Evolutionary conservation across 225 moss, liverwort and hornwort genomes (phyloP), one percentile per base, ranked within the genome.

Genomic region (Physcomitrium patens): DNA sequence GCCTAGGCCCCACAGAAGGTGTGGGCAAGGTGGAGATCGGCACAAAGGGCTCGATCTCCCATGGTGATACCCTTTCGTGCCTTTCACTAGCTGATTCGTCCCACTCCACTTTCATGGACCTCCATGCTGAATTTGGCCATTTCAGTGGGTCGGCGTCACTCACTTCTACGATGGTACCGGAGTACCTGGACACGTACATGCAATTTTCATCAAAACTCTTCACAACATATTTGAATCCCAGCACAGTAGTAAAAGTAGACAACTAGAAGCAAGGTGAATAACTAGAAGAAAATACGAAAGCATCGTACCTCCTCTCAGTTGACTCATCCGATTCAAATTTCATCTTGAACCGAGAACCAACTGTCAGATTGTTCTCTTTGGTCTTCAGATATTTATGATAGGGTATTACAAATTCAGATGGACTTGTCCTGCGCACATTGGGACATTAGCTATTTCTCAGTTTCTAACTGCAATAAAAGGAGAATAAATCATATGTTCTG

Each of bases 321-420:
- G 92, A 78, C 11, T 96, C 96, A 23, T 96, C 96, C 7, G 92
- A 81, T 68, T 91, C 93, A 22, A 88, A 87, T 17, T 79, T 84
- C 83, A 86, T 89, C 48, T 90, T 87, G 47, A 84, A 89, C 10
- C 92, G 90, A 24, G 84, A 87, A 1, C 93, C 92, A 1, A 85
- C 72, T 2, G 81, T 55, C 17, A 90, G 84, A n/a, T 67, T 85
- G 47, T 81, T 92, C 63, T 80, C 77, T 60, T 58, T 13, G 0
- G 96, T 81, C 27, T 81, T 86, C 52, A 85, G 7, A 22, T 71
- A 88, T 61, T 90, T 92, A 2, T 86, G 58, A 18, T 86, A 93
- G 1, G 92, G 90, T 1, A 96, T 96, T 3, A 93, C 90, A 18
- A 87, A 93, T 73, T 93, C 92, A 0, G 96, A 89, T 0, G 94